Conservation (phyloP, 345 rosid species). For the Populus ilicifolia region DNA sequence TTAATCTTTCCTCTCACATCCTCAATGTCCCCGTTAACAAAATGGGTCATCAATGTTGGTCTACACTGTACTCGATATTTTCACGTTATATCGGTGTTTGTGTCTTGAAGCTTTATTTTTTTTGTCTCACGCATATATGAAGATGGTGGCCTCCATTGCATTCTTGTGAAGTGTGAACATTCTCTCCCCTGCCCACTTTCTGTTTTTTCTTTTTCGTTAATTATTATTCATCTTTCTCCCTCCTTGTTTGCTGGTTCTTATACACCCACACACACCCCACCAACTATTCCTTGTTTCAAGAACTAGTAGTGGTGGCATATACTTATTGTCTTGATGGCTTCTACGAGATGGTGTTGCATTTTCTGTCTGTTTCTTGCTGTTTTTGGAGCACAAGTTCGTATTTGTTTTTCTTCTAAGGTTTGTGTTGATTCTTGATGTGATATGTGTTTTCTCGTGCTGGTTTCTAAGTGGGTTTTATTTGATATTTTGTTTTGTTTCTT, state of each 20-base stretch:
- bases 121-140: neutral
- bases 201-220: neutral
- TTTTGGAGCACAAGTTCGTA: neutral
- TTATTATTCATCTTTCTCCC: neutral
- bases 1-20: no score
- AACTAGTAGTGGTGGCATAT: neutral
- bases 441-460: neutral
- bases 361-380: neutral
- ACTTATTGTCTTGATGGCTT: neutral
- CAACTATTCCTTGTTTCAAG: neutral
- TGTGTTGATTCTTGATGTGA: neutral
- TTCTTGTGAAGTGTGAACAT: slow-evolving; percentile 1
- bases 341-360: neutral
- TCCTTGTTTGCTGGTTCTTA: neutral
- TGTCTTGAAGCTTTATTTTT: neutral
- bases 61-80: neutral
- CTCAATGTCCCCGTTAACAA: neutral
- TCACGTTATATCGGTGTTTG: neutral
- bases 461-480: neutral
- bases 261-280: neutral
- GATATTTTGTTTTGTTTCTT: neutral
- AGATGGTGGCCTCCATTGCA: neutral
- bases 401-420: slow-evolving; percentile 14
- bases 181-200: neutral
- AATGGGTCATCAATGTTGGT: neutral